Base-by-base conservation (phyloP, 352 stramenopile species). In the Elongisporangium prolatum region DNA sequence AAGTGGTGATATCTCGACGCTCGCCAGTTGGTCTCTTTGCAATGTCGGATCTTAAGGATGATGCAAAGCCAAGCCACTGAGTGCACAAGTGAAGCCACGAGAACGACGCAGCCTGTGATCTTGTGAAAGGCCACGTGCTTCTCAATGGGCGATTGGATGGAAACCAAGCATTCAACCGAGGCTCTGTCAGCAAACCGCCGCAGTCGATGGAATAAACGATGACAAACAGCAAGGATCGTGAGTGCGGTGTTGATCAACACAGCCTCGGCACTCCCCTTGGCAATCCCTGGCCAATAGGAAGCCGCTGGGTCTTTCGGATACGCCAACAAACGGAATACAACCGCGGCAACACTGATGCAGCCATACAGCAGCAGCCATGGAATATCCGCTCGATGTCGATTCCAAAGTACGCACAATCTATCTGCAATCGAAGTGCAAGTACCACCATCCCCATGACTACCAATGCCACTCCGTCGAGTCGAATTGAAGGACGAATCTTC, bases 231-330 rank as follows among this genome's bases (percentile, higher is more conserved):
- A 24, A 81, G 37, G 0, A 83, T n/a, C 25, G 68, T 56, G 13
- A 75, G 53, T 38, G 51, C 53, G 17, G 52, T 48, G 58, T 83
- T 83, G 18, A 83, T n/a, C 50, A 80, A 48, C 8, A 74, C 59
- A 50, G 73, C 54, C 47, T 86, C 72, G 11, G 73, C 66, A 20
- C 61, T 77, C 18, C 70, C 70, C 49, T 83, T 86, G 38, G 73
- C 75, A 21, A 86, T 57, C 0, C 56, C 60, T 0, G 67, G 66
- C 38, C 59, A 69, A 14, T 53, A 57, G 21, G 54, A 58, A 17
- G 64, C 70, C 17, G 54, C 71, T 2, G 68, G 22, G 21, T 82
- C 75, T 4, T 21, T 18, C 2, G 69, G 61, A 53, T 69, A 77
- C 25, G 59, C 49, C 25, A 37, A 20, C 21, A 68, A 75, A 21